Percentiles rank a stretch among this genome's conserved stretches.
Evolutionary conservation across 345 rosid genomes (phyloP).

Genomic region (Gynandropsis gynandra): DNA sequence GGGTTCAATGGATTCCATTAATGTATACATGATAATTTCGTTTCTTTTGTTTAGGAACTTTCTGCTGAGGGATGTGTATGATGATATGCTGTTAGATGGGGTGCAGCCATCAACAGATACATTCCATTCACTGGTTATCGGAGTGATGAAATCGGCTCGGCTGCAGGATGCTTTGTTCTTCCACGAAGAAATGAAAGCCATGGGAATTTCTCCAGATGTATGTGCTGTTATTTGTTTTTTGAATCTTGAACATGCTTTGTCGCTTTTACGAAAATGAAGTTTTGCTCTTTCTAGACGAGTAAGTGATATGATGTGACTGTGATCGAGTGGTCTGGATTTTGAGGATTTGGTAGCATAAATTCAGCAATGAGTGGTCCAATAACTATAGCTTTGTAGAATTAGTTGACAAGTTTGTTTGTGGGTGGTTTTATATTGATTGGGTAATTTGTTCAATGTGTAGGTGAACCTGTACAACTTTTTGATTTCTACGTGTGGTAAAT

Average conservation of each 20-base stretch:
- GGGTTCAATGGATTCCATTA: neutral
- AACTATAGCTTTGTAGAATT: conserved; percentile 4
- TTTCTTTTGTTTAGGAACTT: conserved; percentile 33
- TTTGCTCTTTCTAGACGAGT: neutral
- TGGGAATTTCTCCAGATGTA: conserved; percentile 93
- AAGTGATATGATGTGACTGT: neutral
- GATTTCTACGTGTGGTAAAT: conserved; percentile 84
- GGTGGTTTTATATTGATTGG: neutral
- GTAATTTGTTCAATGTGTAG: conserved; percentile 27
- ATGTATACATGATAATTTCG: neutral
- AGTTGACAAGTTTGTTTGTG: neutral
- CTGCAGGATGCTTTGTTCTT: conserved; percentile 78
- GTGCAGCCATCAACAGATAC: conserved; percentile 75
- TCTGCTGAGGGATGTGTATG: conserved; percentile 75
- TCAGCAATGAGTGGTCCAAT: neutral
- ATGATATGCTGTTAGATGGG: conserved; percentile 90
- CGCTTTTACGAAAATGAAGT: neutral
- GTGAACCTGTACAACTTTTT: conserved; percentile 72
- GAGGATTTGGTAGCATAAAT: conserved; percentile 2
- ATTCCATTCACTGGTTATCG: conserved; percentile 70
- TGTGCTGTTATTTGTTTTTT: conserved; percentile 15
- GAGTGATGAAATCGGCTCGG: conserved; percentile 84
- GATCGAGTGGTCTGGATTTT: neutral
- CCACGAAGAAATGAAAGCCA: conserved; percentile 77
- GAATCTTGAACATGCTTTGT: conserved; percentile 2